Evolutionary conservation across 345 rosid genomes (phyloP).

Genomic region (Arabis hirsuta): DNA sequence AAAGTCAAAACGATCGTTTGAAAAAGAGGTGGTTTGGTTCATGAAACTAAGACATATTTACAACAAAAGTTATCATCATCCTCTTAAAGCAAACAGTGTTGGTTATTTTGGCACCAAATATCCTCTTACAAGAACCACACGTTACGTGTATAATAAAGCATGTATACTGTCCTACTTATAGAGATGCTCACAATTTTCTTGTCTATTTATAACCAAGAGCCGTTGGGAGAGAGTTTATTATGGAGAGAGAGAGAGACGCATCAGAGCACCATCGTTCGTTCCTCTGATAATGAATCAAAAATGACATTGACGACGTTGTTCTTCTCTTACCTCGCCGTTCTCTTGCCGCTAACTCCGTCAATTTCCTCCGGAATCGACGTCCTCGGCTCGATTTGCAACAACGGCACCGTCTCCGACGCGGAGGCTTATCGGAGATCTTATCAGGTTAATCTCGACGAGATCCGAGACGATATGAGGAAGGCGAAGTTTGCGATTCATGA

Average conservation of each 20-base stretch:
- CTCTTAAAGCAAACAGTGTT: slow-evolving; percentile 30
- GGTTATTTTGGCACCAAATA: slow-evolving; percentile 37
- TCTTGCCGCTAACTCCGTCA: slow-evolving; percentile 18
- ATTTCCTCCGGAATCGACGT: slow-evolving; percentile 34
- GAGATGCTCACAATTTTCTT: slow-evolving; percentile 4
- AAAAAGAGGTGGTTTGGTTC: slow-evolving; percentile 38
- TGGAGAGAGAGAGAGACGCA: background rate
- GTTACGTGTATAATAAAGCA: background rate
- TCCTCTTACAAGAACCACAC: background rate
- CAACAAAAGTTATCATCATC: slow-evolving; percentile 26
- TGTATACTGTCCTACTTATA: background rate
- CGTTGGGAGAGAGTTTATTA: background rate
- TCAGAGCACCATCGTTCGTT: slow-evolving; percentile 20
- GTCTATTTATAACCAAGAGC: background rate
- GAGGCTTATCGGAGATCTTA: slow-evolving; percentile 44
- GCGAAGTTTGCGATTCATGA: slow-evolving; percentile 47
- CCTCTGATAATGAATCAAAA: slow-evolving; percentile 19
- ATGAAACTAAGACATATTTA: slow-evolving; percentile 33
- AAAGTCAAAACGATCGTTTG: slow-evolving; percentile 28
- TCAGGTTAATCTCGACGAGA: slow-evolving; percentile 22
- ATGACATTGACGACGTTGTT: slow-evolving; percentile 23
- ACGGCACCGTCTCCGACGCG: slow-evolving; percentile 31
- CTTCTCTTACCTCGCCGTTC: slow-evolving; percentile 27
- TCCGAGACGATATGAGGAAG: slow-evolving; percentile 40
- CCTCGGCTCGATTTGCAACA: slow-evolving; percentile 44